Evolutionary conservation across 352 stramenopile genomes (phyloP).

Genomic region (Globisporangium cylindrosporum): DNA sequence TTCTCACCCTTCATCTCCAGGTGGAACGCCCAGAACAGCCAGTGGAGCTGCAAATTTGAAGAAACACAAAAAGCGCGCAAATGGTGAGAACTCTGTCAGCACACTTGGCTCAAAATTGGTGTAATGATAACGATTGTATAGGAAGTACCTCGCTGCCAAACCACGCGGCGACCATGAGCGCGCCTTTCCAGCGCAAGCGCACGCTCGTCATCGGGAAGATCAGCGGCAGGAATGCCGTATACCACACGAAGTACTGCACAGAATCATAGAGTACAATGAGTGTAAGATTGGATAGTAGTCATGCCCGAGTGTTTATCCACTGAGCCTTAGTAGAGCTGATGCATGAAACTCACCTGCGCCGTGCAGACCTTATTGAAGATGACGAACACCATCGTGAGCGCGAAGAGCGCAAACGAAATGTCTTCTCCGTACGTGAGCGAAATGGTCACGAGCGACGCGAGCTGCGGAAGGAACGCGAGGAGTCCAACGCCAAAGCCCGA

Average conservation of each 20-base stretch:
- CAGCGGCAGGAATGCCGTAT: constrained; percentile 90
- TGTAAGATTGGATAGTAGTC: background rate
- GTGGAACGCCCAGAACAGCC: constrained; percentile 88
- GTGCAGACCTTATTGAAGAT: constrained; percentile 96
- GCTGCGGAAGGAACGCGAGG: constrained; percentile 80
- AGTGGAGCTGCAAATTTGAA: constrained; percentile 53
- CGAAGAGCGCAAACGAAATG: constrained; percentile 93
- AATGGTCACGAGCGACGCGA: constrained; percentile 75
- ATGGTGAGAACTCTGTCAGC: background rate
- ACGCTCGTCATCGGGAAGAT: constrained; percentile 75
- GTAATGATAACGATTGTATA: background rate
- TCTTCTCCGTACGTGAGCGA: constrained; percentile 74
- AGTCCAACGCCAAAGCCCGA: constrained; percentile 76
- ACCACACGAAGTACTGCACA: constrained; percentile 99
- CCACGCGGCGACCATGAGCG: constrained; percentile 64
- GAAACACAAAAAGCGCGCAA: background rate
- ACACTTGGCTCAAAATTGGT: background rate
- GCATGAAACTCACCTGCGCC: constrained; percentile 51
- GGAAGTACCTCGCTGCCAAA: constrained; percentile 62
- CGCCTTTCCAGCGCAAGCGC: constrained; percentile 58
- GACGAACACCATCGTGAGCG: constrained; percentile 98
- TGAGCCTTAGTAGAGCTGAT: background rate
- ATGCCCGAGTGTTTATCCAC: background rate
- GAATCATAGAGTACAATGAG: constrained; percentile 21
- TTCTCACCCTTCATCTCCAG: constrained; percentile 90